phyloP scores from a whole-genome alignment of 2,329 filamentous ascomycete species.

The Alternaria sp. region DNA sequence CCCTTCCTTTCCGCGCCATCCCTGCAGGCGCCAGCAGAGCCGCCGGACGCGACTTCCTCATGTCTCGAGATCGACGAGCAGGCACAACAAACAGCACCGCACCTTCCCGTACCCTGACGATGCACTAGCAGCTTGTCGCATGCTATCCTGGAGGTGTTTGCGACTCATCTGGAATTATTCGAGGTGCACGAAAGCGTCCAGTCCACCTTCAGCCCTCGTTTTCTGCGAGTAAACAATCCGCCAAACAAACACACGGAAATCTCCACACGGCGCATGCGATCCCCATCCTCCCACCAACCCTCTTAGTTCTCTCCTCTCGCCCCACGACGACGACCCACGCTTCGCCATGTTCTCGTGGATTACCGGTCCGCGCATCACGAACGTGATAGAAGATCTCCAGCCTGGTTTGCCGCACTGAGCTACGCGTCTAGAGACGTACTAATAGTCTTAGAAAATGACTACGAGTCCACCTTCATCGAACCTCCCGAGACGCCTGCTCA shows the following conservation, averaged over 20 bases:
- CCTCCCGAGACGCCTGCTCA: slow-evolving; percentile 70
- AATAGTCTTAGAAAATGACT: slow-evolving; percentile 35
- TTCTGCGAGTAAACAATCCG: slow-evolving; percentile 41
- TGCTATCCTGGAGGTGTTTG: background rate
- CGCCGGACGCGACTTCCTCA: slow-evolving; percentile 29
- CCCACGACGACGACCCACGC: background rate
- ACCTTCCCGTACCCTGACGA: slow-evolving; percentile 1
- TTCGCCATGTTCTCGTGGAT: slow-evolving; percentile 49
- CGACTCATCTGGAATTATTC: background rate
- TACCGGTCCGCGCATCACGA: slow-evolving; percentile 47
- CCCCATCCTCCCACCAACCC: background rate
- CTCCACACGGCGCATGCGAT: slow-evolving; percentile 10
- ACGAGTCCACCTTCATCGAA: slow-evolving; percentile 56
- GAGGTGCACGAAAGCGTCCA: slow-evolving; percentile 1
- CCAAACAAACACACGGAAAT: slow-evolving; percentile 37
- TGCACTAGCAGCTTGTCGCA: background rate
- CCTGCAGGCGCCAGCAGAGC: slow-evolving; percentile 18
- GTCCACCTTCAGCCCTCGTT: slow-evolving; percentile 23
- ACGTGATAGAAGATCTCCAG: slow-evolving; percentile 46
- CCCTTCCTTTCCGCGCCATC: slow-evolving; percentile 18
- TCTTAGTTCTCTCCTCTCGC: background rate
- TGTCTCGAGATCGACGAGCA: slow-evolving; percentile 11
- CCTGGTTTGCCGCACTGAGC: slow-evolving; percentile 30
- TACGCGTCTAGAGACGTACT: slow-evolving; percentile 11
- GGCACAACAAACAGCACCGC: slow-evolving; percentile 22